Evolutionary conservation across 192 early-diverging fungal species (phyloP).

Genomic region (Backusella liffmaniae): DNA sequence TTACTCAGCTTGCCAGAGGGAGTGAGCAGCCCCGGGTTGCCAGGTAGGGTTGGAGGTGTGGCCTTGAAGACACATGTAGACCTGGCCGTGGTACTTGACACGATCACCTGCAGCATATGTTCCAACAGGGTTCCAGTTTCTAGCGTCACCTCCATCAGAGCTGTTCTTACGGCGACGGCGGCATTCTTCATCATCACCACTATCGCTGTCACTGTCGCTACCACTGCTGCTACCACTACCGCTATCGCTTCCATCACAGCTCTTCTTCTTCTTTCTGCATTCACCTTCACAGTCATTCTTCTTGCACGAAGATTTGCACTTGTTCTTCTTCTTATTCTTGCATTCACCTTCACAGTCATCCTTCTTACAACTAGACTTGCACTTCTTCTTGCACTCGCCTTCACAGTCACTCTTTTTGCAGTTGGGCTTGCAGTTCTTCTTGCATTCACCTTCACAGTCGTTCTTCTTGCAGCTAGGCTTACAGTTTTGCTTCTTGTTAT

Average conservation of each 20-base stretch:
- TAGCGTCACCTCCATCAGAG: constrained; percentile 4
- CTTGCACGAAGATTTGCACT: neutral
- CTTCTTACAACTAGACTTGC: neutral
- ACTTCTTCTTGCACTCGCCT: neutral
- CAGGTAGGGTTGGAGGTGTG: constrained; percentile 46
- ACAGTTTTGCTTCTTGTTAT: neutral
- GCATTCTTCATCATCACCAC: constrained; percentile 9
- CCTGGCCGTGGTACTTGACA: constrained; percentile 44
- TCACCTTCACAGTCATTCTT: constrained; percentile 6
- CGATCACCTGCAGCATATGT: constrained; percentile 50
- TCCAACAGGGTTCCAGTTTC: constrained; percentile 45
- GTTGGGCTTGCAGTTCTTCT: neutral
- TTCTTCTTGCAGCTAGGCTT: neutral
- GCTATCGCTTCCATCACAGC: constrained; percentile 14
- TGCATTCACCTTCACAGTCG: neutral
- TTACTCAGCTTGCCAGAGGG: constrained; percentile 47
- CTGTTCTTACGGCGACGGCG: constrained; percentile 20
- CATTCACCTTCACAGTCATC: neutral
- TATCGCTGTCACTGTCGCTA: neutral
- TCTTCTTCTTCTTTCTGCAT: constrained; percentile 20
- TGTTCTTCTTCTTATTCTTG: constrained; percentile 9
- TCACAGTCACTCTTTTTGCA: neutral
- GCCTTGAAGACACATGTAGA: constrained; percentile 49
- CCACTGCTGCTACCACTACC: neutral
- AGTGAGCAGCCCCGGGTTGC: constrained; percentile 45